Percentiles rank a stretch among this genome's conserved stretches.
Conservation (phyloP, 148 eudicot genomes). For the Talinum fruticosum region DNA sequence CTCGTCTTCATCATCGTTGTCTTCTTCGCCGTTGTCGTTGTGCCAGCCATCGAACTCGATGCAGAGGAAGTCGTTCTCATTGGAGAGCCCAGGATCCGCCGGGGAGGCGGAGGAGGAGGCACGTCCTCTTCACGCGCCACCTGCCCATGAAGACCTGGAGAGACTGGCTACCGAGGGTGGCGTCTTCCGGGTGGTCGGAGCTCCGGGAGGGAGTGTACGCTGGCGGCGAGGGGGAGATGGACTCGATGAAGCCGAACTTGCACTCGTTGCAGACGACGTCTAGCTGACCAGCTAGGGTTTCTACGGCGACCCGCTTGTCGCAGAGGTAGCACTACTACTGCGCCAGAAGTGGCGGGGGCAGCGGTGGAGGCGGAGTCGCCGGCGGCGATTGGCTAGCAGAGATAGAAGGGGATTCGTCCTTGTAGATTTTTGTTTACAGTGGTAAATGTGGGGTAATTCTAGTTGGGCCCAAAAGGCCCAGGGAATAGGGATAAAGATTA, state of each 20-base stretch:
- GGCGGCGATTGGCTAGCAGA: constrained; percentile 38
- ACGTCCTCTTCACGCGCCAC: constrained; percentile 63
- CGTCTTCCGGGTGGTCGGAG: constrained; percentile 28
- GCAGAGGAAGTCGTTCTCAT: constrained; percentile 47
- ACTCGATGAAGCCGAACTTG: constrained; percentile 75
- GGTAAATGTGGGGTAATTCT: too few relatives aligned
- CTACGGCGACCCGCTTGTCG: constrained; percentile 60
- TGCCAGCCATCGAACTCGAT: constrained; percentile 63
- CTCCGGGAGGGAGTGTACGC: constrained; percentile 8
- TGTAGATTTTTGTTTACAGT: too few relatives aligned
- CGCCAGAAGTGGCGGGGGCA: constrained; percentile 11
- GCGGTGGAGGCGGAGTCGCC: constrained; percentile 26
- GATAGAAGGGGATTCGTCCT: too few relatives aligned
- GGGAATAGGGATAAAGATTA: too few relatives aligned
- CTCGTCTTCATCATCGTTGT: constrained; percentile 26
- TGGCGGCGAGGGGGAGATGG: constrained; percentile 30
- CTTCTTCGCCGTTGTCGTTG: constrained; percentile 19
- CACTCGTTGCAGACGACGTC: constrained; percentile 67
- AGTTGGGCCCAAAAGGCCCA: too few relatives aligned
- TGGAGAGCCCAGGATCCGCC: constrained; percentile 21
- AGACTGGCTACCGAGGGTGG: constrained; percentile 48
- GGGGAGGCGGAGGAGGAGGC: constrained; percentile 27
- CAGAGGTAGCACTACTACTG: constrained; percentile 82
- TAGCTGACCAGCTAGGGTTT: constrained; percentile 44
- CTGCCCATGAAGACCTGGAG: constrained; percentile 63